Evolutionary conservation across 768 basidiomycete species (phyloP), one percentile per base, ranked within the genome.

Genomic region (Austroboletus festivus): DNA sequence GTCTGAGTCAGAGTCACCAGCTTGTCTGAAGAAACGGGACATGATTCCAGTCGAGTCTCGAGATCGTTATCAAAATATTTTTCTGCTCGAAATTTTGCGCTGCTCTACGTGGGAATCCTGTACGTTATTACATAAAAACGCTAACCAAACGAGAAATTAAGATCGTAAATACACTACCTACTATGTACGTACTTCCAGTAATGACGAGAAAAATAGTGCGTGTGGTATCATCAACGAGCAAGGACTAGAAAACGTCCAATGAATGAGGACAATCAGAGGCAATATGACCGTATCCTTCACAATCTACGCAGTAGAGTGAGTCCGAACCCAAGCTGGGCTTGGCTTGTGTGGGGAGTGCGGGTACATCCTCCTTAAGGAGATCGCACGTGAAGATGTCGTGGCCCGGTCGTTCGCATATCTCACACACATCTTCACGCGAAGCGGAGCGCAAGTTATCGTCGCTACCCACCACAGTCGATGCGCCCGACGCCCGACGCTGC

Each of bases 1-100:
- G 41, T 85, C 84, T 15, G 80, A 82, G 60, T 91, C 89, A 43
- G 86, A 88, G 67, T 91, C 88, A 67, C 80, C 85, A 51, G 81
- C 88, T 73, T 83, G 80, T 74, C 86, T 83, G 75, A 93, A 92
- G 73, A 93, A 93, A 62, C 89, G 82, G 52, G 90, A 92, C 89
- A 93, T 92, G 56, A 50, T 51, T 52, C 57, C 40, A 43, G 31
- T 37, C 39, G n/a, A n/a, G n/a, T n/a, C n/a, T 42, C 38, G 39
- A 54, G 60, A 63, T 63, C 48, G 53, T 54, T 65, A 65, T 63
- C 63, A 33, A 33, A 33, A 28, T 28, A 28, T 28, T 8, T 7
- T 16, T 31, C 41, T 16, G 41, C 51, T 46, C 40, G 23, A 61
- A 64, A 48, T 58, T 62, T 58, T 42, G 50, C 18, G 18, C 10